Conservation (phyloP, 495 filamentous ascomycete genomes). For the Podospora comata region DNA sequence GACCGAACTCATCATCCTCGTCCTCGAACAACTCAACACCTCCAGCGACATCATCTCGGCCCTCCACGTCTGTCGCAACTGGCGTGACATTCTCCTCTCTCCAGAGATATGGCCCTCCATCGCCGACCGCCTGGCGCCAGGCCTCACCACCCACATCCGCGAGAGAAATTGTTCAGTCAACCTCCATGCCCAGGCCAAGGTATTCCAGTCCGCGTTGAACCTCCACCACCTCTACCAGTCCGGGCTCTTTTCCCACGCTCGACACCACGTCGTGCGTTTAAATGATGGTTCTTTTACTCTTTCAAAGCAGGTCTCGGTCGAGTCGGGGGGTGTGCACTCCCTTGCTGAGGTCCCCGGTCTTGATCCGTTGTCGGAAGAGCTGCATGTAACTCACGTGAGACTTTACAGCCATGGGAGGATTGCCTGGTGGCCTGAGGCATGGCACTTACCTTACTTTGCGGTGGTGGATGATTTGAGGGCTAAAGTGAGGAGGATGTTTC, state of each 20-base stretch:
- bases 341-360: neutral
- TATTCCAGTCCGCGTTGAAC: neutral
- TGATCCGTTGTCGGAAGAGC: neutral
- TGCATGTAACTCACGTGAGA: constrained; percentile 1
- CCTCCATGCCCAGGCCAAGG: too few species aligned
- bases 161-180: too few species aligned
- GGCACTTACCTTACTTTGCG: constrained; percentile 16
- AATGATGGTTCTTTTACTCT: neutral
- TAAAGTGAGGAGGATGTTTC: neutral
- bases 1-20: constrained; percentile 3
- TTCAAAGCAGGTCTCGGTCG: neutral
- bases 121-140: constrained; percentile 6
- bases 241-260: neutral
- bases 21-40: constrained; percentile 10
- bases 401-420: constrained; percentile 15
- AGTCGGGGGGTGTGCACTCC: neutral
- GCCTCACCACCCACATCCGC: neutral
- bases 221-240: neutral
- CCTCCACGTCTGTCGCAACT: constrained; percentile 17
- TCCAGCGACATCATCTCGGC: constrained; percentile 12
- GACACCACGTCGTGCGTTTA: neutral
- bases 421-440: constrained; percentile 22
- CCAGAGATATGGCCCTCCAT: constrained; percentile 16
- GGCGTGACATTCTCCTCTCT: constrained; percentile 12
- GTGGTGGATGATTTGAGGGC: constrained; percentile 16